Percentiles rank a stretch among this genome's conserved stretches.
Evolutionary conservation across 192 early-diverging fungal genomes (phyloP).

Genomic region (Coemansia sp.): DNA sequence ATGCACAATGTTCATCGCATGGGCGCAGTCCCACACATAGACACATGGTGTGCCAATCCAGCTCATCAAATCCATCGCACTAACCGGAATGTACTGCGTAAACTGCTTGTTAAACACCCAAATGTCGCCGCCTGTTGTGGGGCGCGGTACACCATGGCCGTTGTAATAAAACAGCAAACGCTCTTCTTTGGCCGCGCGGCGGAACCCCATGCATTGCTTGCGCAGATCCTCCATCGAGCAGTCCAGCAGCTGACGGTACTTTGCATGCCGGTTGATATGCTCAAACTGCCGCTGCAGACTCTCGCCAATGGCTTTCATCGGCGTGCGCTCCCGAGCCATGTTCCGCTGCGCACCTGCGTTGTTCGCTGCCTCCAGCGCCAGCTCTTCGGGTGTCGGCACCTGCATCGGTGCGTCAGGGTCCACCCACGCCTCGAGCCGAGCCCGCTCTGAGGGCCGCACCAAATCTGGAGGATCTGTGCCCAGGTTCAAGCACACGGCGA

Average conservation of each 20-base stretch:
- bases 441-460: constrained; percentile 81
- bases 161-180: constrained; percentile 98
- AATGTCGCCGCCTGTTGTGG: constrained; percentile 90
- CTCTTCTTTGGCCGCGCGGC: constrained; percentile 87
- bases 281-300: constrained; percentile 93
- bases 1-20: constrained; percentile 85
- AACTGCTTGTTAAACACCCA: constrained; percentile 99
- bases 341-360: constrained; percentile 13
- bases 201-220: constrained; percentile 78
- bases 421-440: constrained; percentile 93
- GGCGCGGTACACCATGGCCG: constrained; percentile 96
- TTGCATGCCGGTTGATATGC: constrained; percentile 78
- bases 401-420: constrained; percentile 74
- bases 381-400: constrained; percentile 35
- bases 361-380: constrained; percentile 68
- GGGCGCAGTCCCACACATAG: constrained; percentile 96
- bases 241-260: constrained; percentile 82
- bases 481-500: constrained; percentile 92
- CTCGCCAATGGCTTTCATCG: constrained; percentile 67
- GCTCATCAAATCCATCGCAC: constrained; percentile 84
- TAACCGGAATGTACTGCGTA: constrained; percentile 98
- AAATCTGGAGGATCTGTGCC: constrained; percentile 95
- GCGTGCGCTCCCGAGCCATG: constrained; percentile 19
- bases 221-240: constrained; percentile 92
- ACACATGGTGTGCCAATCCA: constrained; percentile 95